Percentiles rank a stretch among this genome's conserved stretches.
phyloP scores from a whole-genome alignment of 495 filamentous ascomycete species.

The Penicillium argentinense region DNA sequence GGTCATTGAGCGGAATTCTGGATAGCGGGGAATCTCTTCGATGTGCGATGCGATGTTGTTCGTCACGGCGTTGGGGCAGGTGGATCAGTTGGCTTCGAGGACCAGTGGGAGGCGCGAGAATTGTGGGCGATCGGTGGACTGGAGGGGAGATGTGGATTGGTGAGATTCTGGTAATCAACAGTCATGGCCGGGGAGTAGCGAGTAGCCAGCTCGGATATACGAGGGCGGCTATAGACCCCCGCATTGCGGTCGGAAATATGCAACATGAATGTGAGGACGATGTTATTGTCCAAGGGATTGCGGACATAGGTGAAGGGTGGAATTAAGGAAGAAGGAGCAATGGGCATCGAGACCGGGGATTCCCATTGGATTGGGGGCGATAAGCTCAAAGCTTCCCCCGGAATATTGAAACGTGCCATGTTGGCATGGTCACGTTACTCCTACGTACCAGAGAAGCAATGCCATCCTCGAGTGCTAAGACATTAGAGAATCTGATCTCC shows the following conservation, averaged over 20 bases:
- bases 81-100: constrained; percentile 1
- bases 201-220: constrained; percentile 4
- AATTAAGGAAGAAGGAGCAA: too few species aligned
- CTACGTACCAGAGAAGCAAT: too few species aligned
- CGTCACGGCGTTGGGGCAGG: constrained; percentile 8
- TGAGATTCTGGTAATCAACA: constrained; percentile 26
- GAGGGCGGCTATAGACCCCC: not conserved
- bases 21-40: constrained; percentile 13
- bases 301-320: too few species aligned
- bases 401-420: too few species aligned
- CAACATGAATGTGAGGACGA: not conserved
- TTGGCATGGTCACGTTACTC: too few species aligned
- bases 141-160: constrained; percentile 12
- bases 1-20: not conserved
- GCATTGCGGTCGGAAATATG: not conserved
- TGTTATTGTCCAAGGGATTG: too few species aligned
- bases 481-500: too few species aligned
- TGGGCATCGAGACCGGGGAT: too few species aligned
- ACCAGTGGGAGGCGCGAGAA: constrained; percentile 8
- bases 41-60: too few species aligned
- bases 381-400: too few species aligned
- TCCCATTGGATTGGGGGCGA: too few species aligned
- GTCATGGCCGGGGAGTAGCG: not conserved
- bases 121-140: not conserved
- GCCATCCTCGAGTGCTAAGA: too few species aligned